Evolutionary conservation across 306 rosid species (phyloP), one percentile per base, ranked within the genome.

Genomic region (Mucuna pruriens): DNA sequence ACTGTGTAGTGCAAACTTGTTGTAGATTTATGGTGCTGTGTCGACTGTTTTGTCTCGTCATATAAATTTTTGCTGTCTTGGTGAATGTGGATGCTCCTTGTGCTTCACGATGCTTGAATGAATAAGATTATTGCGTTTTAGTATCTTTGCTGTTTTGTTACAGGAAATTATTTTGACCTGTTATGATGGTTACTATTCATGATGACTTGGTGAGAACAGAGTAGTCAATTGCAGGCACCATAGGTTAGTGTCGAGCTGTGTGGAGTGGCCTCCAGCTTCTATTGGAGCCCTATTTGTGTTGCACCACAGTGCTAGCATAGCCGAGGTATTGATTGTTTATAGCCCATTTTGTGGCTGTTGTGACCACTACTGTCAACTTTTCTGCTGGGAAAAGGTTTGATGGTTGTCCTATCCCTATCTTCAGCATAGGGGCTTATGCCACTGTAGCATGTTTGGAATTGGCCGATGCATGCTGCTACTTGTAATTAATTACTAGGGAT

Each of bases 11-110:
- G 58, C 7, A 1, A 8, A 44, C 72, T 13, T 82, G 26, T 20
- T 65, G 58, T 76, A 76, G 61, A 38, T 71, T 61, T 71, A 29
- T 52, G 65, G 64, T 55, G 40, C 44, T 52, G 6, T 82, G 60
- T 51, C 60, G 12, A 29, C 31, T 29, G 31, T 29, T 29, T 29
- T 29, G 31, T 22, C 66, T 49, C 29, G 7, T 64, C 39, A 51
- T 39, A 29, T 78, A 45, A 17, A 51, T n/a, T 77, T 40, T 1
- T 68, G 8, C 22, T 3, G 20, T 40, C 45, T 45, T 68, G 38
- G 15, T 63, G 33, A 79, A 58, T 52, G n/a, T 66, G 48, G 20
- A 9, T 6, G 2, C 16, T 15, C 10, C 3, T 60, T 48, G 36
- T 31, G 25, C 20, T 72, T 71, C 16, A 1, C 38, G 74, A 54